Conservation (phyloP, 108 stramenopile genomes). For the Bacterosira constricta region DNA sequence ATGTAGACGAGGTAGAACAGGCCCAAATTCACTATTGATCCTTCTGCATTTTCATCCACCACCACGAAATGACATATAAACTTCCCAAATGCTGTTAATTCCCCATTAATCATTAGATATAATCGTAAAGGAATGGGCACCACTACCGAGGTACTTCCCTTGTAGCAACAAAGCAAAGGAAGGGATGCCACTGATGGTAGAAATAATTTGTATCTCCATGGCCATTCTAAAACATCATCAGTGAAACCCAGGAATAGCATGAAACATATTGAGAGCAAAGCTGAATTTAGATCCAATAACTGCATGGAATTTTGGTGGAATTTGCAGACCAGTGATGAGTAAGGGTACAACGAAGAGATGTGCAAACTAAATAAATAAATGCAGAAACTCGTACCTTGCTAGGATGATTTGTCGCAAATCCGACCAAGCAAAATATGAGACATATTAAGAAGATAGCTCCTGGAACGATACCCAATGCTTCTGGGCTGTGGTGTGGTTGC, state of each 20-base stretch:
- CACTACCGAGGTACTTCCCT: slow-evolving; percentile 92
- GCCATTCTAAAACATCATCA: slow-evolving; percentile 97
- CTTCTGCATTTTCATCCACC: slow-evolving; percentile 79
- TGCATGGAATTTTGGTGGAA: not conserved
- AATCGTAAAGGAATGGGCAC: slow-evolving; percentile 83
- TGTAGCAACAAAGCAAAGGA: slow-evolving; percentile 94
- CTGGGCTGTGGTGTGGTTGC: slow-evolving; percentile 63
- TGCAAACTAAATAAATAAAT: not conserved
- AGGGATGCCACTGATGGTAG: slow-evolving; percentile 94
- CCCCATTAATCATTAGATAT: slow-evolving; percentile 57
- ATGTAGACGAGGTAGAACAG: slow-evolving; percentile 92
- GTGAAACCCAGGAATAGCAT: slow-evolving; percentile 97
- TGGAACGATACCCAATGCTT: slow-evolving; percentile 94
- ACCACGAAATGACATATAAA: slow-evolving; percentile 50
- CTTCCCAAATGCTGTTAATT: slow-evolving; percentile 63
- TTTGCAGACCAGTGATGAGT: not conserved
- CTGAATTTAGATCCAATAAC: slow-evolving; percentile 82
- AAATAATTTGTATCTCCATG: slow-evolving; percentile 97
- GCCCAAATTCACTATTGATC: slow-evolving; percentile 84
- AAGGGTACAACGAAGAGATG: not conserved
- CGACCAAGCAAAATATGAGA: slow-evolving; percentile 86
- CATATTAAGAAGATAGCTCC: slow-evolving; percentile 92
- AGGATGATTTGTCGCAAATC: slow-evolving; percentile 82
- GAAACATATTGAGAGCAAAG: slow-evolving; percentile 94
- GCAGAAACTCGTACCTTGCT: slow-evolving; percentile 31